These are phyloP conservation scores for Begonia peltatifolia DNA, from an alignment of 306 rosid genomes.

Conservation along the genomic window DNA sequence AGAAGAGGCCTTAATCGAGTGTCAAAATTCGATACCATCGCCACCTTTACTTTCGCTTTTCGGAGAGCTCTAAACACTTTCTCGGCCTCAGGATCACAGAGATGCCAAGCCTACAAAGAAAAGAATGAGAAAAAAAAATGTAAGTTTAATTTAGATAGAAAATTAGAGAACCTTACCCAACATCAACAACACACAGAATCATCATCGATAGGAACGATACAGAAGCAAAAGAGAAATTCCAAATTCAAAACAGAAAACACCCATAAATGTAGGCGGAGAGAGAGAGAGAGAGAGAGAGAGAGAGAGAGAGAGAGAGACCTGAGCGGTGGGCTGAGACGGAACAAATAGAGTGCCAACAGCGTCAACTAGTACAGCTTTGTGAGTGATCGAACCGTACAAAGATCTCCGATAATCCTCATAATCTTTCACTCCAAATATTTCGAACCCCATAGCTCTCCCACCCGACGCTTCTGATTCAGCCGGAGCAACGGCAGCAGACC, in stretches of 20 bases:
- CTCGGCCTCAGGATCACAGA: constrained; percentile 77
- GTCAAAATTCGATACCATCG: constrained; percentile 81
- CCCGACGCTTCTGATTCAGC: constrained; percentile 15
- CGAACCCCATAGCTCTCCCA: constrained; percentile 20
- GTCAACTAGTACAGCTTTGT: constrained; percentile 84
- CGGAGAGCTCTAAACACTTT: constrained; percentile 52
- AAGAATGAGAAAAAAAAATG: constrained; percentile 9
- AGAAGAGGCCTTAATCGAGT: constrained; percentile 78
- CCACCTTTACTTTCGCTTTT: constrained; percentile 72
- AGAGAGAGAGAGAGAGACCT: constrained; percentile 26
- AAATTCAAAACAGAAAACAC: background rate
- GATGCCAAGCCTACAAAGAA: constrained; percentile 72
- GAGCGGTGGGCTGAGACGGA: constrained; percentile 97
- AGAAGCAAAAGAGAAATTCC: too few species aligned
- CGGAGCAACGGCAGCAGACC: constrained; percentile 24
- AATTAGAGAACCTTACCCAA: background rate
- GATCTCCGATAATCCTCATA: constrained; percentile 77
- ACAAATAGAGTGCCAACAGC: constrained; percentile 88
- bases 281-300: too few species aligned
- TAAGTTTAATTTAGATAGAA: background rate
- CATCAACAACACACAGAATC: background rate
- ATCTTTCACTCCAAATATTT: constrained; percentile 44
- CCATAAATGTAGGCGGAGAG: background rate
- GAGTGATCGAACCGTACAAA: constrained; percentile 74
- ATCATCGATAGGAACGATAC: background rate